Percentiles rank a stretch among this genome's conserved stretches.
phyloP scores from a whole-genome alignment of 176 grass and related monocot genomes.

The Chloris gayana region DNA sequence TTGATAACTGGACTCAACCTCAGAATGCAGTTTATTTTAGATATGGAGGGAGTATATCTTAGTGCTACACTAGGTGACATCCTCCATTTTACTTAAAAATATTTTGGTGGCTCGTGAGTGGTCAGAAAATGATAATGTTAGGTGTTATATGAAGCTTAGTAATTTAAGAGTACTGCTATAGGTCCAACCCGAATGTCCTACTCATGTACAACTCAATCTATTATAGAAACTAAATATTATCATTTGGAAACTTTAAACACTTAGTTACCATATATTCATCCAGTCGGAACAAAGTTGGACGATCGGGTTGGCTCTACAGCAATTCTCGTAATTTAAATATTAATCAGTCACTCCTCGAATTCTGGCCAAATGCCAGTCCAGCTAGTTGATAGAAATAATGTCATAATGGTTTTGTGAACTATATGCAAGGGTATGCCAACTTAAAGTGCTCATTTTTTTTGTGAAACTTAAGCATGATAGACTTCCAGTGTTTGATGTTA shows the following conservation, averaged over 20 bases:
- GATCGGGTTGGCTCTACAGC: too few relatives aligned
- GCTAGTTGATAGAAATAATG: background rate
- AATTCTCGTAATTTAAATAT: too few relatives aligned
- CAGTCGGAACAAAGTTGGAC: too few relatives aligned
- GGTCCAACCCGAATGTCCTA: too few relatives aligned
- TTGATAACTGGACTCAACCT: too few relatives aligned
- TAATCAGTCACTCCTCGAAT: background rate
- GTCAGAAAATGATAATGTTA: background rate
- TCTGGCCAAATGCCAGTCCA: background rate
- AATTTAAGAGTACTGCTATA: too few relatives aligned
- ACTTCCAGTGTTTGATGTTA: conserved; percentile 16
- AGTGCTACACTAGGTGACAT: background rate
- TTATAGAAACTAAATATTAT: too few relatives aligned
- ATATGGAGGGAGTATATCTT: too few relatives aligned
- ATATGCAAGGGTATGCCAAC: background rate
- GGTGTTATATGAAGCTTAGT: background rate
- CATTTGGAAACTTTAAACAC: too few relatives aligned
- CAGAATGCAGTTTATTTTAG: too few relatives aligned
- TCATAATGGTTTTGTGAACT: background rate
- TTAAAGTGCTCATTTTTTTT: background rate
- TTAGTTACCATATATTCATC: too few relatives aligned
- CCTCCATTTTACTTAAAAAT: background rate
- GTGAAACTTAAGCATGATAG: background rate
- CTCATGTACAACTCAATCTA: too few relatives aligned
- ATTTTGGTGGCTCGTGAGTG: background rate